phyloP scores from a whole-genome alignment of 306 rosid genomes.

The Cucurbita argyrosperma region DNA sequence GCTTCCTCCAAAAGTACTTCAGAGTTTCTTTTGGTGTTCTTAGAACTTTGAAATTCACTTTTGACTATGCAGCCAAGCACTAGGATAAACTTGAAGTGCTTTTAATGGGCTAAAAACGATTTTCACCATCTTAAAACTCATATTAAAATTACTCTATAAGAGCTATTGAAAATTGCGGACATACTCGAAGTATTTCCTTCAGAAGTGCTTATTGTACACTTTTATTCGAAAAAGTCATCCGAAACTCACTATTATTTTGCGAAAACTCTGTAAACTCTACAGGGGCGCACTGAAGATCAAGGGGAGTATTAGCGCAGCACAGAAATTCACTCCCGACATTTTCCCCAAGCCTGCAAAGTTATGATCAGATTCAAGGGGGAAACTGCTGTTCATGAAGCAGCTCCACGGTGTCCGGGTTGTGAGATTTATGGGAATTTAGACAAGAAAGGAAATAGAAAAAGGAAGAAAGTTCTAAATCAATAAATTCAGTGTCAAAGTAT shows the following conservation, averaged over 20 bases:
- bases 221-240: background rate
- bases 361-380: slow-evolving; percentile 26
- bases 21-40: background rate
- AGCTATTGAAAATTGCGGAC: background rate
- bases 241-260: background rate
- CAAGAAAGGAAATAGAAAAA: background rate
- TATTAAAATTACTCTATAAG: background rate
- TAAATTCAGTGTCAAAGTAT: background rate
- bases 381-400: slow-evolving; percentile 3
- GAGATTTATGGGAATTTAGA: background rate
- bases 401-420: background rate
- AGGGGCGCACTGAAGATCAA: slow-evolving; percentile 81
- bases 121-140: background rate
- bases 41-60: background rate
- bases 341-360: slow-evolving; percentile 92
- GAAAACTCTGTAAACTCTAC: slow-evolving; percentile 13
- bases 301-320: slow-evolving; percentile 83
- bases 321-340: slow-evolving; percentile 78
- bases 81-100: background rate
- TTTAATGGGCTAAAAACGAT: background rate
- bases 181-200: background rate
- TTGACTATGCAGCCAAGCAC: background rate
- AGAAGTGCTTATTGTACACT: background rate
- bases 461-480: background rate
- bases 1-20: background rate